Evolutionary conservation across 2,329 filamentous ascomycete genomes (phyloP).

Genomic region (Hypoxylon sp.): DNA sequence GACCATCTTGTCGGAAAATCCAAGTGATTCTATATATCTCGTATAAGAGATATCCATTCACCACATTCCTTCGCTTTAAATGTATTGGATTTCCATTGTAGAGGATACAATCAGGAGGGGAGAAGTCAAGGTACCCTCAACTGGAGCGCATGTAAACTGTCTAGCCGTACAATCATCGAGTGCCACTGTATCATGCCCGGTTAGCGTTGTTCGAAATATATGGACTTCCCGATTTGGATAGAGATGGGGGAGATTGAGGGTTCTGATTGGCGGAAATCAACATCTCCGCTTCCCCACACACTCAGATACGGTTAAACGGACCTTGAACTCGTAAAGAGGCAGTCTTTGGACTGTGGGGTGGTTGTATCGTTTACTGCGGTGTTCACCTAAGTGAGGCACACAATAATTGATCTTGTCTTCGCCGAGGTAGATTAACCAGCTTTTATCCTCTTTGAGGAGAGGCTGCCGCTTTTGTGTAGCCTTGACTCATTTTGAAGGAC

Average conservation of each 20-base stretch:
- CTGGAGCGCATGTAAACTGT: conserved; percentile 26
- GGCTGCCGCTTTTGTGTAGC: neutral
- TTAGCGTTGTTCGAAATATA: neutral
- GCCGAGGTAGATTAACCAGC: neutral
- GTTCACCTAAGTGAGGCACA: too few relatives aligned
- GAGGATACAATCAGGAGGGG: conserved; percentile 11
- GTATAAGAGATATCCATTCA: neutral
- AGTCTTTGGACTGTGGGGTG: too few relatives aligned
- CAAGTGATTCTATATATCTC: conserved; percentile 6
- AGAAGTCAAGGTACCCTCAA: neutral
- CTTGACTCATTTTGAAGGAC: neutral
- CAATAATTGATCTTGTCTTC: neutral
- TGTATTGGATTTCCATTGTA: neutral
- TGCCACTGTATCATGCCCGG: neutral
- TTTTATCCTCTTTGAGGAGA: neutral
- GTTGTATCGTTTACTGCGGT: too few relatives aligned
- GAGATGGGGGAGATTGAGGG: neutral
- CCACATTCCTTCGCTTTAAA: neutral
- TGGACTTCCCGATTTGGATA: conserved; percentile 21
- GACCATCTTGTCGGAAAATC: neutral
- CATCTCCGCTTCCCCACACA: conserved; percentile 2
- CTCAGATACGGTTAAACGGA: neutral
- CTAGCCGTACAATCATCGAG: conserved; percentile 1
- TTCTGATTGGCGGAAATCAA: conserved; percentile 13
- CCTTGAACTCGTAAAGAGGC: too few relatives aligned